These are phyloP conservation scores for Tinospora cordifolia DNA, from an alignment of 164 flowering plant species.

Conservation along the genomic window DNA sequence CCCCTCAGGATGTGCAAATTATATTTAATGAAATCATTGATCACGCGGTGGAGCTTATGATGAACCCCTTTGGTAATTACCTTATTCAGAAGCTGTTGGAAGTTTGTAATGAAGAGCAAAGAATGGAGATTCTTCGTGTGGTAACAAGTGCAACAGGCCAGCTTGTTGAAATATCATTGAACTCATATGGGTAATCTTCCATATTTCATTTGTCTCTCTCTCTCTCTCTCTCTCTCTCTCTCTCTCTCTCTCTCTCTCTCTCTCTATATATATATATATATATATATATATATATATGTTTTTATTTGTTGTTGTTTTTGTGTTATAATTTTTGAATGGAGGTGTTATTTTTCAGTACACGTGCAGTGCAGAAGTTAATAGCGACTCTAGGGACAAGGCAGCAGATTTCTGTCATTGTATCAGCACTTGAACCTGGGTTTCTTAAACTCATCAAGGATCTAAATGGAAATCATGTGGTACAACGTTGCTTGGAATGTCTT, in stretches of 20 bases:
- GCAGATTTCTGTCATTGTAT: slow-evolving; percentile 41
- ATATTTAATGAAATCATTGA: slow-evolving; percentile 57
- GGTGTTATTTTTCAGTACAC: slow-evolving; percentile 47
- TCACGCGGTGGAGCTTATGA: slow-evolving; percentile 66
- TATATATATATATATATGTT: not conserved
- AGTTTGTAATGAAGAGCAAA: slow-evolving; percentile 69
- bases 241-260: not conserved
- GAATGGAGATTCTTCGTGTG: slow-evolving; percentile 38
- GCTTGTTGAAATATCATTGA: slow-evolving; percentile 58
- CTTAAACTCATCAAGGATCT: slow-evolving; percentile 61
- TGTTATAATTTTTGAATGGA: not conserved
- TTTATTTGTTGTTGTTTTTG: not conserved
- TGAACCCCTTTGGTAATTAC: slow-evolving; percentile 84
- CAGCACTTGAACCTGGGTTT: slow-evolving; percentile 60
- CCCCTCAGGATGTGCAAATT: slow-evolving; percentile 34
- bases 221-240: not conserved
- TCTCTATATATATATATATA: no score
- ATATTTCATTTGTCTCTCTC: not conserved
- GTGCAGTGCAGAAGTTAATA: slow-evolving; percentile 81
- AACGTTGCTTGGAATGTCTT: slow-evolving; percentile 65
- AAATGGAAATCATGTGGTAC: slow-evolving; percentile 84
- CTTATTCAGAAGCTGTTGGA: slow-evolving; percentile 79
- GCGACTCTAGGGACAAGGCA: slow-evolving; percentile 52
- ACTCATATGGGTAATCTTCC: slow-evolving; percentile 66
- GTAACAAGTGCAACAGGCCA: slow-evolving; percentile 42